Base-by-base conservation (phyloP, 2,329 filamentous ascomycete genomes). In the Penicillium sp. region DNA sequence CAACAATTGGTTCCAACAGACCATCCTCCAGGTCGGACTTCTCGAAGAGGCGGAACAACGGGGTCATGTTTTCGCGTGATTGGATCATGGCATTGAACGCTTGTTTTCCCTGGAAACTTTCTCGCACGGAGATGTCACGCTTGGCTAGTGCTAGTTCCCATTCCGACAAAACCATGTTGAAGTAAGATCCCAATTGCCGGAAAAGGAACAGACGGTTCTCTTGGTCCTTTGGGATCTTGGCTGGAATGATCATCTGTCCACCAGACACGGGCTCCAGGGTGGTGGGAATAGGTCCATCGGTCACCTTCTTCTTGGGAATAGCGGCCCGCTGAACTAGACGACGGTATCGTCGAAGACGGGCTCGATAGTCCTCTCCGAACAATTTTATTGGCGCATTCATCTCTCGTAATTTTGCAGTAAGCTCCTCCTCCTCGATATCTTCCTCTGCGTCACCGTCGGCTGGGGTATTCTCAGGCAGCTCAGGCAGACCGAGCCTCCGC, bases 131-230 rank as follows among this genome's bases (percentile, higher is more conserved):
- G 8, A 69, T 60, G 26, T 78, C 72, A 43, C 82, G 77, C 41
- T 73, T 71, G 6, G 80, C 80, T 61, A 98, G 79, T 5, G 90
- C 89, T 35, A 73, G 65, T 60, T 90, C 82, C 85, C 94, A 98
- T 68, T 94, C 91, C 39, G 77, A 80, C 51, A 98, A 75, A n/a
- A 98, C 82, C 82, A 98, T 88, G 46, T 87, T 94, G 73, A 98
- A 97, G 74, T 96, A 98, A 43, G 87, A 93, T 19, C 87, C 87
- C 49, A 98, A 77, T 69, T 98, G 91, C 10, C 91, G 79, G 72
- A 85, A 91, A 35, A 98, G 74, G 69, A 85, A 89, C 39, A 78
- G 73, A 40, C 82, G 80, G 0, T 75, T 85, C 35, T 83, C 80
- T 19, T 73, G 73, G 58, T 90, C 85, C 60, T 78, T 75, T 1